Conservation (phyloP, 108 stramenopile genomes). For the Ochromonas danica region DNA sequence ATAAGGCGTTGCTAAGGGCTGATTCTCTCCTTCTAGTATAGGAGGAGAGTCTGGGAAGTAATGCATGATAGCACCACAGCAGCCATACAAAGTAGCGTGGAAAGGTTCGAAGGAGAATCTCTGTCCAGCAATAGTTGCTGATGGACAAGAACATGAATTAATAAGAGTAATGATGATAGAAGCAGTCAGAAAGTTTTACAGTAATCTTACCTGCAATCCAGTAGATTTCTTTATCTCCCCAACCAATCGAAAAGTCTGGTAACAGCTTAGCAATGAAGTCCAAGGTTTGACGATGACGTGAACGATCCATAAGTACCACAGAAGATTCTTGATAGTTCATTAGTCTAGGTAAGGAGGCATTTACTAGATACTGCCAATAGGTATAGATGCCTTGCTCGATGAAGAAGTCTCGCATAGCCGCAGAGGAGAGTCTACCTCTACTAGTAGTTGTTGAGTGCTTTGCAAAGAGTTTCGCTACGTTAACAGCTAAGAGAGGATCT, state of each 20-base stretch:
- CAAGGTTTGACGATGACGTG: neutral
- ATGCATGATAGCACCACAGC: neutral
- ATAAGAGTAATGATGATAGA: too few species aligned
- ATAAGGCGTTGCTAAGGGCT: neutral
- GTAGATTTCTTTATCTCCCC: slow-evolving; percentile 20
- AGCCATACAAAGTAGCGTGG: neutral
- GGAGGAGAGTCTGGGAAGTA: neutral
- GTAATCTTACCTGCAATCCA: too few species aligned
- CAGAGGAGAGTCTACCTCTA: too few species aligned
- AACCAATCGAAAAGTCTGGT: neutral
- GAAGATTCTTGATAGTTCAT: slow-evolving; percentile 3
- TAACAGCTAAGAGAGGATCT: neutral
- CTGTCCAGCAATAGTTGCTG: too few species aligned
- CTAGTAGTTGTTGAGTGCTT: too few species aligned
- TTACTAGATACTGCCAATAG: neutral
- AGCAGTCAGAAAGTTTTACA: too few species aligned
- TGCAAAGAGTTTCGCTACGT: neutral
- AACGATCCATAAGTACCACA: neutral
- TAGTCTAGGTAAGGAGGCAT: neutral
- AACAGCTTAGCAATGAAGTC: neutral
- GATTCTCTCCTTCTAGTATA: too few species aligned
- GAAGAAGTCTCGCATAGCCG: too few species aligned
- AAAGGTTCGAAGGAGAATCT: neutral
- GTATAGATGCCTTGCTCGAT: neutral
- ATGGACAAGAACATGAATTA: too few species aligned